Conservation (phyloP, 2,329 filamentous ascomycete species). For the Aurifilum marmelostoma region DNA sequence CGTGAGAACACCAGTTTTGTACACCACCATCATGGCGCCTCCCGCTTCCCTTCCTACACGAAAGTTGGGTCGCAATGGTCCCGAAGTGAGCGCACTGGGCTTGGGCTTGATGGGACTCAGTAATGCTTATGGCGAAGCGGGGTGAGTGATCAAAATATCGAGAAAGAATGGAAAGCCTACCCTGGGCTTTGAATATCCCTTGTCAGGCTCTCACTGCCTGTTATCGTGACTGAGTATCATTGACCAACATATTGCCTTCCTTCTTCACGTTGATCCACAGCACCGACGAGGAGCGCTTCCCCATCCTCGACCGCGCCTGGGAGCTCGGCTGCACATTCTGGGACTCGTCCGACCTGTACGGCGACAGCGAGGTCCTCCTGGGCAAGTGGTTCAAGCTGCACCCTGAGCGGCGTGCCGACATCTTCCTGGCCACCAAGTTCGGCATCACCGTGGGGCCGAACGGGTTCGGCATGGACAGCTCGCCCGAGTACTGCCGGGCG, state of each 20-base stretch:
- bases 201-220: background rate
- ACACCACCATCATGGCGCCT: background rate
- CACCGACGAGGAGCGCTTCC: conserved; percentile 53
- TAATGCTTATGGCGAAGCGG: conserved; percentile 27
- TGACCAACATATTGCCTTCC: no score
- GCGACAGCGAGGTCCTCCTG: conserved; percentile 52
- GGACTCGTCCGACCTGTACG: conserved; percentile 54
- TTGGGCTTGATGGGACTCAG: conserved; percentile 37
- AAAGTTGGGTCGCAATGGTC: conserved; percentile 34
- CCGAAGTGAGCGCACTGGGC: conserved; percentile 33
- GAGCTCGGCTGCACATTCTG: conserved; percentile 55
- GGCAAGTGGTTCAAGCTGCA: conserved; percentile 56
- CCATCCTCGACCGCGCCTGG: conserved; percentile 54
- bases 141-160: conserved; percentile 17
- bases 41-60: conserved; percentile 19
- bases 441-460: conserved; percentile 25
- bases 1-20: no score
- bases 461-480: conserved; percentile 35
- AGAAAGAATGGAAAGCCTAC: no score
- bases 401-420: conserved; percentile 49
- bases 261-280: no score
- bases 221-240: no score
- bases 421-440: conserved; percentile 53
- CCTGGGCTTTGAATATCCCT: no score
- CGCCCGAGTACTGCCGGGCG: conserved; percentile 37